These are phyloP conservation scores for Penicillium sp. DNA, from an alignment of 2,329 filamentous ascomycete genomes.

Conservation along the genomic window DNA sequence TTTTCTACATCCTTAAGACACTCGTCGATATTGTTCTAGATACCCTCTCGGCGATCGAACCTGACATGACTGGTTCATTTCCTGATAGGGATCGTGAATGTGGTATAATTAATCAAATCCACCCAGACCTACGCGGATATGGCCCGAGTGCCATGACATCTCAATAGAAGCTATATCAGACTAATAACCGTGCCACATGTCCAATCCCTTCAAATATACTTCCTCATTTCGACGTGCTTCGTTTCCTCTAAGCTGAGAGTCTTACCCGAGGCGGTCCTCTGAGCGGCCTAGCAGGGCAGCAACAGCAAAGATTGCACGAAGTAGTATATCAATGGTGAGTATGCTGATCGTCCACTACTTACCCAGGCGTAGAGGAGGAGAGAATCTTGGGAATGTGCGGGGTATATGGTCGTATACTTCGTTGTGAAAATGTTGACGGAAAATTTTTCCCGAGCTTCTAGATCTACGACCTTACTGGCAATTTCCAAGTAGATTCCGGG, in stretches of 20 bases:
- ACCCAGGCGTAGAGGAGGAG: not conserved
- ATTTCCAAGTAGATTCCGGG: too few species aligned
- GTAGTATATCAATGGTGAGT: not conserved
- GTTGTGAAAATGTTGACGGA: not conserved
- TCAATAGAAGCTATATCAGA: not conserved
- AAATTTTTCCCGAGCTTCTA: not conserved
- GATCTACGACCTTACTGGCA: not conserved
- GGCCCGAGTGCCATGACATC: not conserved
- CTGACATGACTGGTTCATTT: too few species aligned
- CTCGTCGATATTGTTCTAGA: too few species aligned
- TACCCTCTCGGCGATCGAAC: too few species aligned
- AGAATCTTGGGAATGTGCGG: not conserved
- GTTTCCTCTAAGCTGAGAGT: not conserved
- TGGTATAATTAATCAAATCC: too few species aligned
- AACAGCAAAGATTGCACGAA: not conserved
- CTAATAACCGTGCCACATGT: not conserved
- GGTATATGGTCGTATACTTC: not conserved
- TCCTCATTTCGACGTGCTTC: not conserved
- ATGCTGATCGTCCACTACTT: not conserved
- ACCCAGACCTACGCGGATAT: not conserved
- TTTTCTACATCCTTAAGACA: too few species aligned
- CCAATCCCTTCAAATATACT: not conserved
- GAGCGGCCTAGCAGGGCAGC: not conserved
- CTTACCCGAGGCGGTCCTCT: not conserved
- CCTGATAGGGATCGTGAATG: too few species aligned